phyloP scores from a whole-genome alignment of 345 rosid genomes.

The Eucalyptus erythrocorys region DNA sequence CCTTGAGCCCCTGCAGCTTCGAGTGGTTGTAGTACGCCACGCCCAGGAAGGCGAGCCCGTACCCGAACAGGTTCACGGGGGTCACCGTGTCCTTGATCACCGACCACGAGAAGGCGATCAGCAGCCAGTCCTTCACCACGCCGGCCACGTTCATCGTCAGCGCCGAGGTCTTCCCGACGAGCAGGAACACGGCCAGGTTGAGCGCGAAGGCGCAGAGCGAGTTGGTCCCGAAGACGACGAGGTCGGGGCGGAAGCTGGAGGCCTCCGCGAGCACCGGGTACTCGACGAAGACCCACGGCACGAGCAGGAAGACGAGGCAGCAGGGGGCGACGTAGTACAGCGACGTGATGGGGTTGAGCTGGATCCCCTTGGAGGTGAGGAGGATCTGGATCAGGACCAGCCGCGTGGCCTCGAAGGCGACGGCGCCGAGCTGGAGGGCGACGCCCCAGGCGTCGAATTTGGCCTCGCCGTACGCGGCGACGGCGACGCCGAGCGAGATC shows the following conservation, averaged over 20 bases:
- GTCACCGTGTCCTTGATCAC: slow-evolving; percentile 96
- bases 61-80: slow-evolving; percentile 74
- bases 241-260: slow-evolving; percentile 86
- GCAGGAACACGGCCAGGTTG: slow-evolving; percentile 89
- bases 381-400: slow-evolving; percentile 89
- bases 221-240: slow-evolving; percentile 74
- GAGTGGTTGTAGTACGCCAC: slow-evolving; percentile 90
- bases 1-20: slow-evolving; percentile 86
- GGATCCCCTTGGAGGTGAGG: slow-evolving; percentile 76
- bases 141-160: slow-evolving; percentile 98
- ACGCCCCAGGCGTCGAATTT: slow-evolving; percentile 93
- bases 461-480: slow-evolving; percentile 91
- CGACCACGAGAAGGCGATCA: slow-evolving; percentile 98
- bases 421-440: slow-evolving; percentile 76
- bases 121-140: slow-evolving; percentile 94
- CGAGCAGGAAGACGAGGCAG: slow-evolving; percentile 60
- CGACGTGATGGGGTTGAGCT: slow-evolving; percentile 75
- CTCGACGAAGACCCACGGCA: slow-evolving; percentile 90
- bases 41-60: slow-evolving; percentile 85
- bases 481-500: slow-evolving; percentile 76
- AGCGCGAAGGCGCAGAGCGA: slow-evolving; percentile 76
- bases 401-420: slow-evolving; percentile 86
- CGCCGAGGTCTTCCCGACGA: slow-evolving; percentile 95
- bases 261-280: slow-evolving; percentile 49
- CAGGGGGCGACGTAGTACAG: slow-evolving; percentile 88